Percentiles rank a stretch among this genome's conserved stretches.
Evolutionary conservation across 2,329 filamentous ascomycete species (phyloP).

Genomic region (Colletotrichum gloeosporioides): DNA sequence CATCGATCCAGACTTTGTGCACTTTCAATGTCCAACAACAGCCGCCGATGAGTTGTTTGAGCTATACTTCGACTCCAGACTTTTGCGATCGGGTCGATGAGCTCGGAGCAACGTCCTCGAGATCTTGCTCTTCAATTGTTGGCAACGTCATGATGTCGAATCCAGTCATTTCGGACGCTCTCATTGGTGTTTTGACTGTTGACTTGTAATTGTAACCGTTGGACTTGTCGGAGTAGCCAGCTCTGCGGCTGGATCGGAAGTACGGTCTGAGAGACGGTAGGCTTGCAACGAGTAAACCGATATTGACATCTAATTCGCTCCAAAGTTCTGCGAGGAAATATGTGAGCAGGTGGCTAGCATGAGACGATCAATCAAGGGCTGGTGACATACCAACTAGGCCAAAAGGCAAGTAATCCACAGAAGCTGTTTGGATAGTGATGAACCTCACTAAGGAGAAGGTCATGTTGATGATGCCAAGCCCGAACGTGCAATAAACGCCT

Average conservation of each 20-base stretch:
- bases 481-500: conserved; percentile 15
- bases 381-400: conserved; percentile 2
- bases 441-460: conserved; percentile 14
- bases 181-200: neutral
- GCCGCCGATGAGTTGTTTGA: neutral
- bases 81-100: neutral
- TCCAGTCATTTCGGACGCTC: neutral
- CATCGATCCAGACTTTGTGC: neutral
- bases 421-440: conserved; percentile 12
- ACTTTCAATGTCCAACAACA: neutral
- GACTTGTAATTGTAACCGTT: conserved; percentile 12
- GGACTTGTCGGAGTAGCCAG: conserved; percentile 3
- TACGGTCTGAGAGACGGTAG: conserved; percentile 12
- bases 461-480: conserved; percentile 17
- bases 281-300: conserved; percentile 10
- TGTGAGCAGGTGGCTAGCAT: neutral
- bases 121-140: neutral
- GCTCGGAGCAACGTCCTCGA: neutral
- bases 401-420: conserved; percentile 1
- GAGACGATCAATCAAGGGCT: neutral
- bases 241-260: conserved; percentile 4
- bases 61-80: neutral
- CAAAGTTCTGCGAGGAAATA: neutral
- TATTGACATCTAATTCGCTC: conserved; percentile 14
- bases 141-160: conserved; percentile 2